These are phyloP conservation scores for Lophium mytilinum DNA, from an alignment of 495 filamentous ascomycete genomes.

Conservation along the genomic window DNA sequence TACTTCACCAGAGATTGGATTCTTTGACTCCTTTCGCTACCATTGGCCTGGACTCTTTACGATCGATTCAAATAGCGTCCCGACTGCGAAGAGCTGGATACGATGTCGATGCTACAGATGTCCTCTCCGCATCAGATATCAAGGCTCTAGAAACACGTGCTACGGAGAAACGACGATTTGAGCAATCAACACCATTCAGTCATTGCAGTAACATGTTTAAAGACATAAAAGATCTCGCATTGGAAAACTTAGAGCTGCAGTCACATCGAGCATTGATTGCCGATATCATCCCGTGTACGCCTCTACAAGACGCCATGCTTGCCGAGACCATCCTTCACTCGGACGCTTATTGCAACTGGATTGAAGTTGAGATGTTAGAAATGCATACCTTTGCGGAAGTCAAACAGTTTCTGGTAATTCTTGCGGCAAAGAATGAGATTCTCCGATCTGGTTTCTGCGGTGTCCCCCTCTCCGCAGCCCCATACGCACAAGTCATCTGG, in stretches of 20 bases:
- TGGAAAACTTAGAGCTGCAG: neutral
- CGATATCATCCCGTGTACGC: conserved; percentile 53
- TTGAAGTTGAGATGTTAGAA: conserved; percentile 42
- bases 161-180: neutral
- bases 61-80: conserved; percentile 59
- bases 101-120: conserved; percentile 42
- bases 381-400: conserved; percentile 27
- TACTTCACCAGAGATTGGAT: conserved; percentile 40
- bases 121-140: conserved; percentile 41
- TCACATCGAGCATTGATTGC: conserved; percentile 30
- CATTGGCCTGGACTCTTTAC: conserved; percentile 63
- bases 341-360: conserved; percentile 65
- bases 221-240: conserved; percentile 10
- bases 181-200: neutral
- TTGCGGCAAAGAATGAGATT: conserved; percentile 53
- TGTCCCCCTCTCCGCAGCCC: conserved; percentile 33
- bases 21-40: conserved; percentile 41
- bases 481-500: conserved; percentile 59
- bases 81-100: conserved; percentile 46
- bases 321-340: conserved; percentile 50
- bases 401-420: conserved; percentile 37
- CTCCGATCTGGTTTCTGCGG: conserved; percentile 62
- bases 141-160: neutral
- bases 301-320: conserved; percentile 71
- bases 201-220: neutral